These are phyloP conservation scores for Alternaria longipes DNA, from an alignment of 2,329 filamentous ascomycete genomes.

Conservation along the genomic window DNA sequence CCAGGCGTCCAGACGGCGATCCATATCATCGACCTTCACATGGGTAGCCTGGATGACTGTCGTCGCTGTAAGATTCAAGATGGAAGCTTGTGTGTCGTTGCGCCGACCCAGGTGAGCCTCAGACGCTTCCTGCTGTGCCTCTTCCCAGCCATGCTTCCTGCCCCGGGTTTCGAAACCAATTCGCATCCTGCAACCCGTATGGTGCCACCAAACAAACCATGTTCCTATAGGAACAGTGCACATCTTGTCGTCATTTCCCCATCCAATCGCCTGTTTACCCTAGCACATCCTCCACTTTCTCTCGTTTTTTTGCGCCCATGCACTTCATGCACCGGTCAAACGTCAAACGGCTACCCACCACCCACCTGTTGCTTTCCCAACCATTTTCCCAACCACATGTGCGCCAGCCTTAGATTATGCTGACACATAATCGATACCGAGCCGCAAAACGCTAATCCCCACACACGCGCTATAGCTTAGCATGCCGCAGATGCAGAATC, in stretches of 20 bases:
- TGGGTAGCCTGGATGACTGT: background rate
- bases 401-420: background rate
- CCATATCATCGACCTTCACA: background rate
- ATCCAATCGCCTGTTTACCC: conserved; percentile 1
- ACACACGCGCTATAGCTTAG: conserved; percentile 5
- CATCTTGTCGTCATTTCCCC: conserved; percentile 22
- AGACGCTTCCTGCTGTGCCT: background rate
- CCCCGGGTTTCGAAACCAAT: conserved; percentile 6
- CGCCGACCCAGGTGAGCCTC: background rate
- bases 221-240: conserved; percentile 29
- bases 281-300: conserved; percentile 9
- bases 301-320: conserved; percentile 3
- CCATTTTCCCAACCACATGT: conserved; percentile 10
- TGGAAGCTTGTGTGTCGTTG: background rate
- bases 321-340: conserved; percentile 9
- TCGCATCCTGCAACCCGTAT: conserved; percentile 13
- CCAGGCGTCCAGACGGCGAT: conserved; percentile 5
- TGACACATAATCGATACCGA: conserved; percentile 22
- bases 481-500: conserved; percentile 2
- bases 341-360: conserved; percentile 13
- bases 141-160: conserved; percentile 7
- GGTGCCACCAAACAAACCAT: conserved; percentile 16
- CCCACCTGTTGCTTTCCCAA: conserved; percentile 4
- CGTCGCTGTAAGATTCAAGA: background rate
- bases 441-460: conserved; percentile 11